Base-by-base conservation (phyloP, 345 rosid genomes). In the Salix exigua region DNA sequence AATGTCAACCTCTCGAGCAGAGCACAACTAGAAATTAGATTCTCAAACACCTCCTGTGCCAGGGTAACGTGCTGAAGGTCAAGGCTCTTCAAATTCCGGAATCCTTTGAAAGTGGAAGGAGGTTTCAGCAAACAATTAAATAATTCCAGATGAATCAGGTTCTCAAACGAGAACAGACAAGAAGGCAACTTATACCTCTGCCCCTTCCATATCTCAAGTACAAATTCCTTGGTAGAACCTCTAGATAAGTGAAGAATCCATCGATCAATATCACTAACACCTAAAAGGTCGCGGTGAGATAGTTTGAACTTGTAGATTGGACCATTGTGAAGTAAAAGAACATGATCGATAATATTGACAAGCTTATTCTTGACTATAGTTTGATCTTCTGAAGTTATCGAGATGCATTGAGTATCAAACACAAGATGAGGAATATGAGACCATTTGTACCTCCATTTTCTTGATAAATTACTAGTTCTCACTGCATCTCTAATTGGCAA, bases 161-260 rank as follows among this genome's bases (percentile, higher is more conserved):
- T 81, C 75, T 85, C 86, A 80, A 77, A 87, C 70, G 68, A 75
- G 82, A 87, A 91, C 53, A 91, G 78, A 80, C 86, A 75, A 65
- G 90, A 89, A 71, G 91, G 95, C 50, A 86, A 77, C 82, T 86
- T 89, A 83, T 91, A 88, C 2, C 89, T 85, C 70, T 84, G 87
- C 68, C 92, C 95, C 74, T 89, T 89, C 92, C 95, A 91, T 75
- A 89, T 88, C 81, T 89, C 95, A 75, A 91, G 88, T 74, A 91
- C 71, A 65, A 91, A 88, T 79, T 89, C 95, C 61, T 85, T 87
- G 82, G 85, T 70, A 48, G 84, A 74, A 69, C 84, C 77, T 80
- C 92, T 89, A n/a, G 91, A 91, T n/a, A 91, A 67, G 80, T 78
- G 81, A 78, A 91, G 91, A 78, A 85, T 89, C 92, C 92, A 91